Evolutionary conservation across 2,329 filamentous ascomycete species (phyloP).

Genomic region (Endoconidiophora laricicola): DNA sequence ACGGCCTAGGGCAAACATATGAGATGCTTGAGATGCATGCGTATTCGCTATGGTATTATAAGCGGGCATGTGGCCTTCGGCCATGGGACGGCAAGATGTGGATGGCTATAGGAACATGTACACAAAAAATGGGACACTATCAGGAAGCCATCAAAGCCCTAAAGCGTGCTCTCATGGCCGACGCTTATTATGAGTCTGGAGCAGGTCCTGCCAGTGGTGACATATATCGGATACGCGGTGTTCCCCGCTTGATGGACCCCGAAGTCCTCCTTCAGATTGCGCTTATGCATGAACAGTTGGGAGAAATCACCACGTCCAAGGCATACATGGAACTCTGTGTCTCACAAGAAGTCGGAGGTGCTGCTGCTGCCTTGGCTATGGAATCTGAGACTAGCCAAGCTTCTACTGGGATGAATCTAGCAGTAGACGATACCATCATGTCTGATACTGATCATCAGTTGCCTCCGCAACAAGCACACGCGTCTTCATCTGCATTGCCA

Average conservation of each 20-base stretch:
- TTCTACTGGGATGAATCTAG: no score
- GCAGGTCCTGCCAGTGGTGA: slow-evolving; percentile 26
- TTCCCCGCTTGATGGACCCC: slow-evolving; percentile 56
- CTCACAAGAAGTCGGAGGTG: slow-evolving; percentile 69
- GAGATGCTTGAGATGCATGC: slow-evolving; percentile 97
- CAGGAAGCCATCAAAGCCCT: slow-evolving; percentile 89
- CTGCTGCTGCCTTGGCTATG: slow-evolving; percentile 25
- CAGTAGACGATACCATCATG: slow-evolving; percentile 9
- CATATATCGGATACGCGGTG: slow-evolving; percentile 31
- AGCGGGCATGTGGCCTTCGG: slow-evolving; percentile 80
- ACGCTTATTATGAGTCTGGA: slow-evolving; percentile 62
- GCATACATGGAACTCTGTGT: slow-evolving; percentile 94
- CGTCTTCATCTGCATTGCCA: neutral
- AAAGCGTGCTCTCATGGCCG: slow-evolving; percentile 78
- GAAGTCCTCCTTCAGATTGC: slow-evolving; percentile 86
- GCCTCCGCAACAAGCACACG: neutral
- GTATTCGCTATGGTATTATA: slow-evolving; percentile 95
- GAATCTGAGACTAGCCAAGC: slow-evolving; percentile 9
- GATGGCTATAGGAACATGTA: slow-evolving; percentile 85
- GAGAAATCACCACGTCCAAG: slow-evolving; percentile 63
- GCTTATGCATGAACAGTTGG: slow-evolving; percentile 66
- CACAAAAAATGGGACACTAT: slow-evolving; percentile 73
- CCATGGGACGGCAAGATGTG: slow-evolving; percentile 98
- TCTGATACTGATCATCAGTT: slow-evolving; percentile 15
- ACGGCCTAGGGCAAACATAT: slow-evolving; percentile 90